These are phyloP conservation scores for Sextonia rubra DNA, from an alignment of 164 flowering plant species.

Conservation along the genomic window DNA sequence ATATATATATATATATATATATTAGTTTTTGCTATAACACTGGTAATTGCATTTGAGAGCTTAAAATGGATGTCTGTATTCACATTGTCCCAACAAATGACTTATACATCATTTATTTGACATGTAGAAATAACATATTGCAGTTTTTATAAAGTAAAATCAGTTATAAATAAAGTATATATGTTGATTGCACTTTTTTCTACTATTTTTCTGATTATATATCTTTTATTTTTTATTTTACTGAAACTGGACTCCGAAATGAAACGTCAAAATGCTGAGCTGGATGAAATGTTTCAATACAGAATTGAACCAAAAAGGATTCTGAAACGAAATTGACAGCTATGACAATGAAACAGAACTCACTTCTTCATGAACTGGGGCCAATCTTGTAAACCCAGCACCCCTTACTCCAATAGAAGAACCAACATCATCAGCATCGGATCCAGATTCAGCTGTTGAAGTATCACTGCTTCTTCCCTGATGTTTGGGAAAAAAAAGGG, in stretches of 20 bases:
- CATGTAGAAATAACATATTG: too few relatives aligned
- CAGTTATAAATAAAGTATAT: not conserved
- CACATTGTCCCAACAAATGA: too few relatives aligned
- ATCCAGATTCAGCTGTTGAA: constrained; percentile 55
- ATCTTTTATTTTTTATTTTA: not conserved
- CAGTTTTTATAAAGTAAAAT: not conserved
- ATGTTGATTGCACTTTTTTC: too few relatives aligned
- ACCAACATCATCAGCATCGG: constrained; percentile 54
- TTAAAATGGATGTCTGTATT: too few relatives aligned
- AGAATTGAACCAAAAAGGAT: too few relatives aligned
- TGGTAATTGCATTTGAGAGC: too few relatives aligned
- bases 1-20: too few relatives aligned
- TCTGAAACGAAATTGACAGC: not conserved
- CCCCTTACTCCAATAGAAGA: constrained; percentile 42
- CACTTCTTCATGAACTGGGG: constrained; percentile 70
- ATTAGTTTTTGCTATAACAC: too few relatives aligned
- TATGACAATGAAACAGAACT: constrained; percentile 16
- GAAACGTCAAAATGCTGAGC: not conserved
- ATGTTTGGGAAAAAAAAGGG: constrained; percentile 5
- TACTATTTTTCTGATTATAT: not conserved
- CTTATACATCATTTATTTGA: not conserved
- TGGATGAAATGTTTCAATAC: too few relatives aligned
- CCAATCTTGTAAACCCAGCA: constrained; percentile 31
- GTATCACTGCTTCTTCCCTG: constrained; percentile 63
- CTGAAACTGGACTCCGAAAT: not conserved